A percentile compares a stretch with the other conserved stretches of the same genome.
Evolutionary conservation across 1,284 basidiomycete genomes (phyloP).

Genomic region (Sphaerobolus stellatus): DNA sequence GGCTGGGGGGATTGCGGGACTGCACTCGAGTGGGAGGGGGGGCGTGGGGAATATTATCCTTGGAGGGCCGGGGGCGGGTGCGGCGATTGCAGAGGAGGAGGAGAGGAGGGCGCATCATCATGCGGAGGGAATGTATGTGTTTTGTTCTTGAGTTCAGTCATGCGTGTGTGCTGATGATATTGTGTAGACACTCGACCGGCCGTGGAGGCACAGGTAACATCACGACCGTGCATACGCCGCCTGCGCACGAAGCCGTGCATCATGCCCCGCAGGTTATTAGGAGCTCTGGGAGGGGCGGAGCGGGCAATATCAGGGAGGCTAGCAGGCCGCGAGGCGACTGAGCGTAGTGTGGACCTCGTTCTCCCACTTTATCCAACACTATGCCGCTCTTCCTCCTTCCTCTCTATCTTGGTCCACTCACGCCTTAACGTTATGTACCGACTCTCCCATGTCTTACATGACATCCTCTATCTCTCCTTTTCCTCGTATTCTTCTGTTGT

Average conservation of each 20-base stretch:
- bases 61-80: constrained; percentile 26
- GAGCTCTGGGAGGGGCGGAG: constrained; percentile 7
- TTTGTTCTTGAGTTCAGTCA: constrained; percentile 1
- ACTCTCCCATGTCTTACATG: too few relatives aligned
- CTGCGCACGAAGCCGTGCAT: neutral
- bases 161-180: constrained; percentile 3
- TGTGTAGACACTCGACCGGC: constrained; percentile 61
- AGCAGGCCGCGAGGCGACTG: neutral
- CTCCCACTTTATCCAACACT: neutral
- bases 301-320: constrained; percentile 9
- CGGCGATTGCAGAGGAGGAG: constrained; percentile 41
- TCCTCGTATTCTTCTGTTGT: too few relatives aligned
- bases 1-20: too few relatives aligned
- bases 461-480: too few relatives aligned
- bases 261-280: neutral
- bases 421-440: too few relatives aligned
- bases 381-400: neutral
- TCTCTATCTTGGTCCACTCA: neutral
- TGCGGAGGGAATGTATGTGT: constrained; percentile 43
- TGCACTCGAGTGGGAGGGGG: constrained; percentile 18
- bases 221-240: constrained; percentile 8
- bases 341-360: neutral
- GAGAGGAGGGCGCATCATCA: constrained; percentile 39
- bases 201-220: constrained; percentile 67
- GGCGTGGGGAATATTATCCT: constrained; percentile 27